phyloP scores from a whole-genome alignment of 257 asterid species.

The Echium plantagineum region DNA sequence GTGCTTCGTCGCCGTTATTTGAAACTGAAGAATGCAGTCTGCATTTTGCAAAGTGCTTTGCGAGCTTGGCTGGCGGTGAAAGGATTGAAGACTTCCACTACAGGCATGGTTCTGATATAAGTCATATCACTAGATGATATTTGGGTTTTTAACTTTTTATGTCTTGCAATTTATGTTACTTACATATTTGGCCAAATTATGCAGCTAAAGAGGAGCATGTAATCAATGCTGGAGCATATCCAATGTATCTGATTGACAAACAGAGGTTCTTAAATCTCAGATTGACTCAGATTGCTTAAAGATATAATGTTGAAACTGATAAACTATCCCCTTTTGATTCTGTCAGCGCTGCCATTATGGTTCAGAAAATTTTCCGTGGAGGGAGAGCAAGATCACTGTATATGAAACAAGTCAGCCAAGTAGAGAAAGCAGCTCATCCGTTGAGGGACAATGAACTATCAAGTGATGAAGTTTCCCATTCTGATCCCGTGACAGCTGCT shows the following conservation, averaged over 20 bases:
- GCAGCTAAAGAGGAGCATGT: slow-evolving; percentile 36
- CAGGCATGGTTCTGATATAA: slow-evolving; percentile 22
- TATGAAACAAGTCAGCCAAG: slow-evolving; percentile 40
- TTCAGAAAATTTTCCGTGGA: slow-evolving; percentile 26
- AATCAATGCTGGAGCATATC: slow-evolving; percentile 21
- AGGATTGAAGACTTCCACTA: slow-evolving; percentile 22
- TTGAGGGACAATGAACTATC: slow-evolving; percentile 16
- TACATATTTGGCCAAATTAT: slow-evolving; percentile 15
- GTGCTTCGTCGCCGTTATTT: slow-evolving; percentile 34
- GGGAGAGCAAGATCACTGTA: slow-evolving; percentile 18
- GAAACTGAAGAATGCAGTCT: slow-evolving; percentile 42
- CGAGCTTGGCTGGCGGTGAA: slow-evolving; percentile 53
- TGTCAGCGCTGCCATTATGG: slow-evolving; percentile 25
- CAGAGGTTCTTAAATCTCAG: slow-evolving; percentile 44
- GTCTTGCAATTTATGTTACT: slow-evolving; percentile 11
- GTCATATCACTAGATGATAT: slow-evolving; percentile 27
- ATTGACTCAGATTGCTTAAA: slow-evolving; percentile 41
- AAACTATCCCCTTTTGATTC: slow-evolving; percentile 12
- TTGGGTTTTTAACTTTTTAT: slow-evolving; percentile 5
- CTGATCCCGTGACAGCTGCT: slow-evolving; percentile 22
- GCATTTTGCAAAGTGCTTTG: slow-evolving; percentile 45
- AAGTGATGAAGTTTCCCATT: slow-evolving; percentile 10
- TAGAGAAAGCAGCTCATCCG: slow-evolving; percentile 39
- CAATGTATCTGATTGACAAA: slow-evolving; percentile 40
- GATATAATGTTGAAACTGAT: slow-evolving; percentile 16